phyloP scores from a whole-genome alignment of 371 early-diverging fungal genomes.

The Cokeromyces recurvatus region DNA sequence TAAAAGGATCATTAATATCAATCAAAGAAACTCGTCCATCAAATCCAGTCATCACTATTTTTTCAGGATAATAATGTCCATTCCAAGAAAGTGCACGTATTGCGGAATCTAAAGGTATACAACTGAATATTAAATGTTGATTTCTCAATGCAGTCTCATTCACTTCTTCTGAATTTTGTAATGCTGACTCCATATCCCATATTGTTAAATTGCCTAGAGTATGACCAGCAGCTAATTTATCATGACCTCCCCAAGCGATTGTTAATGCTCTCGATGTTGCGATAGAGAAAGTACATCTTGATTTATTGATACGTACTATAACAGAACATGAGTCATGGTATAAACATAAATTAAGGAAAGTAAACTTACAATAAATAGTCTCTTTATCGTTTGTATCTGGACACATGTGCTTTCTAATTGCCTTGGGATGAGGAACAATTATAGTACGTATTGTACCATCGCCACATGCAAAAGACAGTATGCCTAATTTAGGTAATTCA shows the following conservation, averaged over 20 bases:
- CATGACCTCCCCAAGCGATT: conserved; percentile 26
- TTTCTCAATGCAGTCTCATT: too few species aligned
- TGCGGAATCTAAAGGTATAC: too few species aligned
- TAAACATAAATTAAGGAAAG: too few species aligned
- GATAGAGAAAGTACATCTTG: conserved; percentile 4
- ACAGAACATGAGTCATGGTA: too few species aligned
- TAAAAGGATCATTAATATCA: conserved; percentile 38
- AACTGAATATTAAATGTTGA: too few species aligned
- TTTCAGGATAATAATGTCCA: conserved; percentile 13
- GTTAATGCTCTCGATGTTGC: conserved; percentile 12
- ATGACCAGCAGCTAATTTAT: conserved; percentile 25
- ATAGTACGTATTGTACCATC: conserved; percentile 43
- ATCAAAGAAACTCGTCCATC: conserved; percentile 39
- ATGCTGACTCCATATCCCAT: too few species aligned
- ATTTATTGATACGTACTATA: conserved; percentile 13
- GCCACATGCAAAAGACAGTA: conserved; percentile 49
- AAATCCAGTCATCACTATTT: conserved; percentile 22
- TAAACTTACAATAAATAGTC: conserved; percentile 16
- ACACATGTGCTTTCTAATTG: conserved; percentile 12
- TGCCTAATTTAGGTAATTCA: conserved; percentile 35
- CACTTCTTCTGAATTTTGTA: too few species aligned
- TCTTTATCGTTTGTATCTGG: neutral
- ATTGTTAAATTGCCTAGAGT: conserved; percentile 7
- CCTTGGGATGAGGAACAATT: conserved; percentile 47
- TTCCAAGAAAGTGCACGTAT: conserved; percentile 14